Evolutionary conservation across 441 rosid genomes (phyloP), one percentile per base, ranked within the genome.

Genomic region (Breynia disticha): DNA sequence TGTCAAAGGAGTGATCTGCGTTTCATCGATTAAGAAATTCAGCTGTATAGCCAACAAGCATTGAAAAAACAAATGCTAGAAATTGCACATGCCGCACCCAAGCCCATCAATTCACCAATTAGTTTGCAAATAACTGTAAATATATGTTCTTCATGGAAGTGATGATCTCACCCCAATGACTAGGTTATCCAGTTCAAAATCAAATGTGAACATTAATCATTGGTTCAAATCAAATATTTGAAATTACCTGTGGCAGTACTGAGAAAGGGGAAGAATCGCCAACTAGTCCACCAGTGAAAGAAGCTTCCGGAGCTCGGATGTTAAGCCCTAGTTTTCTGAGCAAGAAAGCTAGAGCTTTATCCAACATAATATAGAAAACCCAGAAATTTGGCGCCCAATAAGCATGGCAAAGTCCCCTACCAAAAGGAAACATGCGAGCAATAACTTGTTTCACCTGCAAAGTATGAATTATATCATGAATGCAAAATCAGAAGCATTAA

Each of bases 311-410:
- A 13, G 52, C 50, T 38, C 75, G 76, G 52, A 85, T 65, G 11
- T 67, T 58, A 39, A 82, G 73, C 0, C 95, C 85, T 28, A 86
- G 66, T 64, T 66, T 84, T 63, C 78, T 70, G 19, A 86, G 76
- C 1, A 65, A 17, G 69, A 78, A 73, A 53, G 84, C 76, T 37
- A 83, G 76, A 16, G 72, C 77, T 70, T 91, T 91, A 75, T 91
- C 98, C 6, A 86, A 59, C 45, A 82, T 47, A 42, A 91, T 82
- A 60, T 91, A 91, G 75, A 88, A 84, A 42, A 86, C 96, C 96
- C 96, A 91, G 59, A 91, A 80, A 50, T 87, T 91, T 11, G 95
- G 98, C 7, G 98, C 96, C 98, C 98, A 91, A 24, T 82, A 91
- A 7, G 96, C 96, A 72, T 91, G 98, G 65, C 95, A 87, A 57